Base-by-base conservation (phyloP, 495 filamentous ascomycete genomes). In the Tirmania nivea region DNA sequence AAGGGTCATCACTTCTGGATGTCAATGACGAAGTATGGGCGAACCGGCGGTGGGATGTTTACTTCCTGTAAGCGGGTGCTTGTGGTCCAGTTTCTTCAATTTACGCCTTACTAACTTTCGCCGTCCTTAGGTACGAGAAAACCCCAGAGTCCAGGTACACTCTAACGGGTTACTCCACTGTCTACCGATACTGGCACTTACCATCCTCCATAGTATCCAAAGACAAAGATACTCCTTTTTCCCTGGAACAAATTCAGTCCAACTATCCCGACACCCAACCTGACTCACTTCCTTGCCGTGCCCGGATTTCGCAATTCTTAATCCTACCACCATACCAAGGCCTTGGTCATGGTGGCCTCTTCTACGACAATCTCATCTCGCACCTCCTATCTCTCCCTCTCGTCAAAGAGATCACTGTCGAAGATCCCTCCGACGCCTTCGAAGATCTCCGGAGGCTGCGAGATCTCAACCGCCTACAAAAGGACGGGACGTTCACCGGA, bases 381-480 rank as follows among this genome's bases (percentile, higher is more conserved):
- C 67, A 75, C 55, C 83, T 82, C 62, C 70, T 78, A 54, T 65
- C 71, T 21, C 73, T 80, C 49, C 59, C 75, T 0, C 74, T 76
- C 19, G 78, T 83, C 31, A 69, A 75, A 49, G 90, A 99, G 65
- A 73, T 99, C 58, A 90, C 89, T 0, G 84, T 99, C 17, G 90
- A 99, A 67, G 88, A 96, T 60, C 90, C 90, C 0, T 95, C 87
- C 61, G 88, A 96, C 64, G 78, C 80, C 12, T 99, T 99, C 59
- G 86, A 94, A 65, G 79, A 86, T 54, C 71, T 99, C 48, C 79
- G 90, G 45, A 88, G 96, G 66, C 72, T 80, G 36, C 79, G 79
- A 55, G 90, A 99, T 63, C 73, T 88, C 42, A 70, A 75, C 20
- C 79, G 80, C 52, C 71, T 96, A 5, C 72, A 72, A 35, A 69